phyloP scores from a whole-genome alignment of 208 protist genomes.

The Crithidia bombi region DNA sequence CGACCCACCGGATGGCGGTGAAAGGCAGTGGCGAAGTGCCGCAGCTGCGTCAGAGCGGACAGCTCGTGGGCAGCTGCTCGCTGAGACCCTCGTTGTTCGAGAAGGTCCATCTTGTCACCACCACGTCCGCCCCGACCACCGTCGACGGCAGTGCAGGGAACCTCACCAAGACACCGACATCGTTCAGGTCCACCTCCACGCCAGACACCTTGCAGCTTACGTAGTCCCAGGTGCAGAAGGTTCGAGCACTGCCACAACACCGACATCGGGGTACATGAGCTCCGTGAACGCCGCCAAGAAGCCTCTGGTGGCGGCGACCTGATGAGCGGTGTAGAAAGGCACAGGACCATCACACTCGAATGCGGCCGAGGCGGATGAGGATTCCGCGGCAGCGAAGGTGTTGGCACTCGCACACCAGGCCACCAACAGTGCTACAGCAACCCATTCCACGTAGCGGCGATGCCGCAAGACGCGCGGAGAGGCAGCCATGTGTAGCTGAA shows the following conservation, averaged over 20 bases:
- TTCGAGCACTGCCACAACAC: not conserved
- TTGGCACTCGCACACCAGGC: not conserved
- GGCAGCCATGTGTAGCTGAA: not conserved
- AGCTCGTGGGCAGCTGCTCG: constrained; percentile 1
- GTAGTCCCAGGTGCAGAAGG: constrained; percentile 14
- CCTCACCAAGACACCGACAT: not conserved
- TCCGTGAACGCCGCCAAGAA: constrained; percentile 9
- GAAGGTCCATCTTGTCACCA: constrained; percentile 7
- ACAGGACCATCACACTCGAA: not conserved
- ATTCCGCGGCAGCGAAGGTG: not conserved
- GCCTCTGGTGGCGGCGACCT: not conserved
- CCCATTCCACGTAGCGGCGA: constrained; percentile 7
- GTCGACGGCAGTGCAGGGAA: constrained; percentile 4
- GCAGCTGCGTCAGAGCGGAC: not conserved
- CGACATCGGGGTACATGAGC: not conserved
- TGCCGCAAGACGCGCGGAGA: not conserved
- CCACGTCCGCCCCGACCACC: not conserved
- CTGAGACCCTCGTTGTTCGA: not conserved
- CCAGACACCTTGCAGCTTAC: not conserved
- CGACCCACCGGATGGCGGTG: not conserved
- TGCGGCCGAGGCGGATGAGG: not conserved
- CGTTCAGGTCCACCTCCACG: not conserved
- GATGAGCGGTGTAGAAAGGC: not conserved
- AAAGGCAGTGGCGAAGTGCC: not conserved
- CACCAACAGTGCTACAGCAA: constrained; percentile 5